Evolutionary conservation across 306 rosid genomes (phyloP).

Genomic region (Corylus heterophylla): DNA sequence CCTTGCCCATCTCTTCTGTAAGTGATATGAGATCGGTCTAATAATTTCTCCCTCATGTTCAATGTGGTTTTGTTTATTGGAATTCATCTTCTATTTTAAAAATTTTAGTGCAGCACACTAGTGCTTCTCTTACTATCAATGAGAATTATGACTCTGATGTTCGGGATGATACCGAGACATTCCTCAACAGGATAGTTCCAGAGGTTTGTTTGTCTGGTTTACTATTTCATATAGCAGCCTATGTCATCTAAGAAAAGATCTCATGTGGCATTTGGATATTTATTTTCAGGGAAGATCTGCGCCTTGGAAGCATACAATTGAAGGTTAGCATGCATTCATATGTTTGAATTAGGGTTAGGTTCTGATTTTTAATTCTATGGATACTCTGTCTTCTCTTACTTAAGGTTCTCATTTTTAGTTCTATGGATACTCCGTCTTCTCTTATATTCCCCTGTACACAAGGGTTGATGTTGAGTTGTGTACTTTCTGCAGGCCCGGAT

Average conservation of each 20-base stretch:
- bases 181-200: slow-evolving; percentile 74
- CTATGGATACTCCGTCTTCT: neutral
- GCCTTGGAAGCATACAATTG: slow-evolving; percentile 92
- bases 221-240: neutral
- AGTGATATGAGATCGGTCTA: slow-evolving; percentile 20
- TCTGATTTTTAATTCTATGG: neutral
- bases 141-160: slow-evolving; percentile 96
- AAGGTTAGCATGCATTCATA: slow-evolving; percentile 50
- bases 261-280: slow-evolving; percentile 7
- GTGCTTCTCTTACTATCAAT: slow-evolving; percentile 95
- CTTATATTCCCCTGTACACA: neutral
- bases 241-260: neutral
- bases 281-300: slow-evolving; percentile 72
- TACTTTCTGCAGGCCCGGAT: slow-evolving; percentile 68
- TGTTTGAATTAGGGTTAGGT: neutral
- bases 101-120: slow-evolving; percentile 84
- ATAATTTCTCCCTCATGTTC: neutral
- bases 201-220: slow-evolving; percentile 51
- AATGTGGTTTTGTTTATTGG: neutral
- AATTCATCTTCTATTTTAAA: slow-evolving; percentile 20
- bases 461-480: slow-evolving; percentile 19
- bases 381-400: neutral
- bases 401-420: neutral
- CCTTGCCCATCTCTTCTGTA: slow-evolving; percentile 90
- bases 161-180: slow-evolving; percentile 80